Conservation (phyloP, 2,329 filamentous ascomycete species). For the Cladosporium sp. region DNA sequence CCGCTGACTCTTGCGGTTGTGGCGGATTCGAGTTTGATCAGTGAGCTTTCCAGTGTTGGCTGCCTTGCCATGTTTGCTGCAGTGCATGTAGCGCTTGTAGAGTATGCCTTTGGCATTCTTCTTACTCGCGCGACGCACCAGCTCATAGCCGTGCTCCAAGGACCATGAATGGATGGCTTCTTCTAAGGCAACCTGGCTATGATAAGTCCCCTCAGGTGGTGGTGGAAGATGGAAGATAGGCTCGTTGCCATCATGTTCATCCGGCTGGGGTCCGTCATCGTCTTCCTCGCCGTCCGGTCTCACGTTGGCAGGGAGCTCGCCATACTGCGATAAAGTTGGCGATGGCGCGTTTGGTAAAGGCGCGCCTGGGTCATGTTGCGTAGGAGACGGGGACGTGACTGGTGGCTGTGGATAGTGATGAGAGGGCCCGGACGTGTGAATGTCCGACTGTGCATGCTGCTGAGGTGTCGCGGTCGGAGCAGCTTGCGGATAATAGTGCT, state of each 20-base stretch:
- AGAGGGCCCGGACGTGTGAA: neutral
- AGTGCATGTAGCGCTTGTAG: conserved; percentile 34
- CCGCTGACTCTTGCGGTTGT: conserved; percentile 27
- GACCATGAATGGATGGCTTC: conserved; percentile 31
- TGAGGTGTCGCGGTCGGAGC: conserved; percentile 8
- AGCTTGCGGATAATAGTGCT: conserved; percentile 8
- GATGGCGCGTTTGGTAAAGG: conserved; percentile 22
- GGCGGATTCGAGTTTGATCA: conserved; percentile 22
- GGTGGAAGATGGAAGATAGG: conserved; percentile 30
- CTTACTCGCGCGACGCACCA: conserved; percentile 31
- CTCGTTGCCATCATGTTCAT: conserved; percentile 19
- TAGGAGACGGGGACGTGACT: conserved; percentile 1
- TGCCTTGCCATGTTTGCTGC: conserved; percentile 30
- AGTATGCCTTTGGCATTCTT: conserved; percentile 30
- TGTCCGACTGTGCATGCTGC: neutral
- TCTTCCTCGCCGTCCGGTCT: conserved; percentile 17
- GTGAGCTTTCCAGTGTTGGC: conserved; percentile 23
- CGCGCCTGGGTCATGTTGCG: conserved; percentile 23
- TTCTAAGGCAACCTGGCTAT: conserved; percentile 26
- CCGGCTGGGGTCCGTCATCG: conserved; percentile 18
- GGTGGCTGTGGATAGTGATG: conserved; percentile 2
- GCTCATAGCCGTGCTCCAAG: conserved; percentile 31
- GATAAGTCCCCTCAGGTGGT: conserved; percentile 28
- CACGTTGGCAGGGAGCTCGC: conserved; percentile 4
- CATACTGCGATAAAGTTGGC: conserved; percentile 13